These are phyloP conservation scores for Wilcoxina mikolae DNA, from an alignment of 495 filamentous ascomycete genomes.

Conservation along the genomic window DNA sequence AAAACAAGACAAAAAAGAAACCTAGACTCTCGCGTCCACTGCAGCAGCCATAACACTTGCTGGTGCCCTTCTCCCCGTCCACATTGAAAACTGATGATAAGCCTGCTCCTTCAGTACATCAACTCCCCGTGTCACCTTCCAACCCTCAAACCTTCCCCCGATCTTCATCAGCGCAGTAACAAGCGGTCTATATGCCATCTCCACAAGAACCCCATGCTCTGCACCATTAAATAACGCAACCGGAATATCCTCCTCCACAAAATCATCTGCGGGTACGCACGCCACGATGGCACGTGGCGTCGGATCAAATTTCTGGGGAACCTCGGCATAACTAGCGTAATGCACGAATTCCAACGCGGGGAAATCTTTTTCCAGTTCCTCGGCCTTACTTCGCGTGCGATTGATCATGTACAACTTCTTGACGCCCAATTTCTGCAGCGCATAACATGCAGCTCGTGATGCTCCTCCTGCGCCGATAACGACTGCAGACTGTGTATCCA, in stretches of 20 bases:
- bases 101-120: constrained; percentile 62
- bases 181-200: constrained; percentile 68
- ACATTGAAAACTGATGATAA: constrained; percentile 17
- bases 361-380: constrained; percentile 44
- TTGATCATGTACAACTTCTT: constrained; percentile 55
- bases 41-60: constrained; percentile 5
- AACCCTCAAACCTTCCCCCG: constrained; percentile 38
- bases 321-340: constrained; percentile 39
- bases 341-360: constrained; percentile 37
- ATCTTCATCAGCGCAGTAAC: constrained; percentile 48
- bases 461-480: constrained; percentile 51
- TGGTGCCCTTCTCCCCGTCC: constrained; percentile 13
- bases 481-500: constrained; percentile 5
- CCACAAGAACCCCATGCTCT: constrained; percentile 49
- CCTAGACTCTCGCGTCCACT: constrained; percentile 7
- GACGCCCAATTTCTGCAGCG: constrained; percentile 45
- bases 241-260: constrained; percentile 39
- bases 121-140: constrained; percentile 53
- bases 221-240: constrained; percentile 27
- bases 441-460: constrained; percentile 53
- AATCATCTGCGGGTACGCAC: constrained; percentile 47
- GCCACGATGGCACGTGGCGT: constrained; percentile 46
- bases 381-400: constrained; percentile 45
- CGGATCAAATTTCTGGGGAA: constrained; percentile 31
- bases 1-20: background rate